Base-by-base conservation (phyloP, 2,329 filamentous ascomycete genomes). In the Colletotrichum sp. region DNA sequence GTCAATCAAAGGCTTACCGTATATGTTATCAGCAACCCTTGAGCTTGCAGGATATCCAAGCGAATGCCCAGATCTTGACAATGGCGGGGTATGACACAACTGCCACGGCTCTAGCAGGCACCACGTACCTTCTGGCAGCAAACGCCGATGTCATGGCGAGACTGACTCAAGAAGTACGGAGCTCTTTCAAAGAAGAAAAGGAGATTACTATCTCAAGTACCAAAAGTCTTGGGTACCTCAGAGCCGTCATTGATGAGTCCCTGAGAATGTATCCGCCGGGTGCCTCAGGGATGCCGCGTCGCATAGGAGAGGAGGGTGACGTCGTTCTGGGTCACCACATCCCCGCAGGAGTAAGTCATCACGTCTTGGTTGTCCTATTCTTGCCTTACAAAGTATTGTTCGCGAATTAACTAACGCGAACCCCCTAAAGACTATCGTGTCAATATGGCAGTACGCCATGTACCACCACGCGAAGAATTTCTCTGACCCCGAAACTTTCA, bases 381-480 rank as follows among this genome's bases (percentile, higher is more conserved):
- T 18, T 15, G 3, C 10, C 18, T 13, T 4, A 2, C 0, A 6
- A n/a, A 3, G 4, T 57, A 34, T 13, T 26, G 5, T 24, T 21
- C 0, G 15, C 2, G 7, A 2, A 3, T 21, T 15, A 16, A 21
- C 49, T 15, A 24, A 13, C 4, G 8, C 16, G 4, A 7, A 21
- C 5, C 1, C 3, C 15, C 3, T 2, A 8, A 9, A 88, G 87
- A 88, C 85, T 2, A 77, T 80, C 8, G 83, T 90, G 0, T 83
- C 84, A 0, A 81, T 89, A 1, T 84, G 85, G 62, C 87, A 89
- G 57, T 88, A 83, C 78, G 83, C 87, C 4, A 82, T 86, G 15
- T 87, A 87, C 76, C 85, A 85, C 74, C 85, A 85, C 55, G 81
- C 84, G 3, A 78, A 81, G 7, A 83, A 88, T 77, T 91, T 89